A percentile compares a stretch with the other conserved stretches of the same genome.
phyloP scores from a whole-genome alignment of 2,329 filamentous ascomycete genomes.

The Alternaria rosae region DNA sequence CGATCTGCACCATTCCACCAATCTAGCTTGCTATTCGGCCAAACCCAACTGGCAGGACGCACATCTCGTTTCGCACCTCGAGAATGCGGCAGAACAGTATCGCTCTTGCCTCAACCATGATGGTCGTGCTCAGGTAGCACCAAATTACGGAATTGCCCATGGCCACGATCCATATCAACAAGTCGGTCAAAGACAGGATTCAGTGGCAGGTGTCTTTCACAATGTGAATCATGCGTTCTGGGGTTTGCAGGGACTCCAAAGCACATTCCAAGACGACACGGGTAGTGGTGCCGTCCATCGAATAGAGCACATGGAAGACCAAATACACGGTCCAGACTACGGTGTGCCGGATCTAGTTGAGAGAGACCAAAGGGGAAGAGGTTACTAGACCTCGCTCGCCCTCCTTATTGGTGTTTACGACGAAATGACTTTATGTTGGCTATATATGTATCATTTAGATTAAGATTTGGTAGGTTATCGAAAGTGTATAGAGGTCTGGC shows the following conservation, averaged over 20 bases:
- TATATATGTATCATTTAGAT: slow-evolving; percentile 1
- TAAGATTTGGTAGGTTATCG: not conserved
- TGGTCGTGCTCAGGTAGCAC: not conserved
- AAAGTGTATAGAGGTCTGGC: not conserved
- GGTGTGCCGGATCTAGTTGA: slow-evolving; percentile 31
- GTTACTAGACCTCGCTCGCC: slow-evolving; percentile 13
- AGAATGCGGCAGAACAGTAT: slow-evolving; percentile 33
- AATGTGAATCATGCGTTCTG: slow-evolving; percentile 26
- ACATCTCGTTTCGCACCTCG: slow-evolving; percentile 30
- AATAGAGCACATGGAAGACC: slow-evolving; percentile 3
- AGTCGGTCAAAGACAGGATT: slow-evolving; percentile 6
- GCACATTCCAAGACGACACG: slow-evolving; percentile 37
- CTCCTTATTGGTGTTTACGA: not conserved
- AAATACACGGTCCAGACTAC: slow-evolving; percentile 14
- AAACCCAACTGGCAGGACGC: slow-evolving; percentile 33
- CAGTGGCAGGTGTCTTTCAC: slow-evolving; percentile 23
- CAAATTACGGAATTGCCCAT: slow-evolving; percentile 7
- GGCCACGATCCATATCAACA: slow-evolving; percentile 1
- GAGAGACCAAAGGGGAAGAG: slow-evolving; percentile 24
- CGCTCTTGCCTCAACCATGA: slow-evolving; percentile 1
- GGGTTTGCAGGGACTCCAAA: slow-evolving; percentile 40
- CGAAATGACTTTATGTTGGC: not conserved
- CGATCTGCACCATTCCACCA: slow-evolving; percentile 3
- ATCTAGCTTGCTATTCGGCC: slow-evolving; percentile 28
- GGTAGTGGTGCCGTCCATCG: slow-evolving; percentile 19